A percentile compares a stretch with the other conserved stretches of the same genome.
These are phyloP conservation scores for Pichia sp. DNA, from an alignment of 1,139 yeast genomes.

Conservation along the genomic window DNA sequence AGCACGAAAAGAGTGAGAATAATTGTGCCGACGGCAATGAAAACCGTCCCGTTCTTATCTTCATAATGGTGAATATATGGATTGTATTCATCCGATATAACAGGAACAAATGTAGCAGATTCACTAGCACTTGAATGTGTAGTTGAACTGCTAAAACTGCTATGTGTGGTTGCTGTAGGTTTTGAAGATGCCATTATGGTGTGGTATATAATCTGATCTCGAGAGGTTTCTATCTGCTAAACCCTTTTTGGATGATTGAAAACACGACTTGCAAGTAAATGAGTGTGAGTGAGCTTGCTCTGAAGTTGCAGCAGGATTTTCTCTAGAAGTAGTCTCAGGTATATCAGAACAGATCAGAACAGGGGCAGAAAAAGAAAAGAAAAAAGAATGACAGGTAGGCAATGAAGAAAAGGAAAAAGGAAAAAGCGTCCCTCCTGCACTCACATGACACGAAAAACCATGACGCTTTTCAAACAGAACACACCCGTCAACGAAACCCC, in stretches of 20 bases:
- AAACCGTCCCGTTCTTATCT: constrained; percentile 39
- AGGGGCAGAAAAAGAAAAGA: no score
- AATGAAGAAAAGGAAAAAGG: no score
- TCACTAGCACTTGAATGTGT: neutral
- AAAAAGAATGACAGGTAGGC: no score
- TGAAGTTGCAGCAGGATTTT: no score
- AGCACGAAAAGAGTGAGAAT: constrained; percentile 32
- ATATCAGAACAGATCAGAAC: no score
- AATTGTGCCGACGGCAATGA: constrained; percentile 41
- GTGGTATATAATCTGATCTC: neutral
- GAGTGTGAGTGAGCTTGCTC: no score
- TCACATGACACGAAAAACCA: neutral
- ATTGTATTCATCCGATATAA: constrained; percentile 22
- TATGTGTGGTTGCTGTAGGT: neutral
- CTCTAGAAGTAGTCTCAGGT: no score
- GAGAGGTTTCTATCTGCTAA: no score
- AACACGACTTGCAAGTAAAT: no score
- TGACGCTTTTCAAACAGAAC: neutral
- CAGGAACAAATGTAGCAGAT: constrained; percentile 12
- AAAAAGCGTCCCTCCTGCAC: neutral
- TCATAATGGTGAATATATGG: constrained; percentile 36
- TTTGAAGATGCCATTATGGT: neutral
- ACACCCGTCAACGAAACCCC: neutral
- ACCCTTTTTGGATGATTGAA: no score
- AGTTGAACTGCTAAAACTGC: neutral